These are phyloP conservation scores for Pelargonium citronellum DNA, from an alignment of 441 rosid genomes.

Conservation along the genomic window DNA sequence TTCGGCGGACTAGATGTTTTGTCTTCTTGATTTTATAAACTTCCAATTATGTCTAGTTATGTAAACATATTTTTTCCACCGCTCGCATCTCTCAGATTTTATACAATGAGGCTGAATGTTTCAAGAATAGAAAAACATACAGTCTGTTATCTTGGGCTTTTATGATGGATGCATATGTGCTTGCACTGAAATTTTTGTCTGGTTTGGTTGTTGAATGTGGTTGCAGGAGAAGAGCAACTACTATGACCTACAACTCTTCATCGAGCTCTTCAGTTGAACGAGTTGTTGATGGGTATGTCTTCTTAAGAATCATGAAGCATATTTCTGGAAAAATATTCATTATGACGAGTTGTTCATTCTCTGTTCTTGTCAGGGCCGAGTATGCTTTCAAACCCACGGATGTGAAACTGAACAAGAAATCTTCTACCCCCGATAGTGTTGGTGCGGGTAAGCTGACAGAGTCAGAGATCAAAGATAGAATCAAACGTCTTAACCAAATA, in stretches of 20 bases:
- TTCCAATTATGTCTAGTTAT: too few species aligned
- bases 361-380: slow-evolving; percentile 46
- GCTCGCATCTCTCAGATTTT: too few species aligned
- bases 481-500: slow-evolving; percentile 48
- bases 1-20: background rate
- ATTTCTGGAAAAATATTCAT: slow-evolving; percentile 1
- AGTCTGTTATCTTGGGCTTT: too few species aligned
- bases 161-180: background rate
- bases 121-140: too few species aligned
- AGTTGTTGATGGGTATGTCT: slow-evolving; percentile 52
- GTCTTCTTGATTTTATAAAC: too few species aligned
- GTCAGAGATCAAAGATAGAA: slow-evolving; percentile 61
- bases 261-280: slow-evolving; percentile 40
- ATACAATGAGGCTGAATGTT: too few species aligned
- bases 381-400: slow-evolving; percentile 86
- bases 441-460: slow-evolving; percentile 44
- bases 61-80: too few species aligned
- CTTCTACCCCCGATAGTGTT: slow-evolving; percentile 38
- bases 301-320: slow-evolving; percentile 8
- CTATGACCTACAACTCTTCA: slow-evolving; percentile 34
- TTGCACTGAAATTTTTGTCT: slow-evolving; percentile 13
- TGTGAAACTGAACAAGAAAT: slow-evolving; percentile 40
- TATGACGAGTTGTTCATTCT: background rate
- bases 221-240: slow-evolving; percentile 38
- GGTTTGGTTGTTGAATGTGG: slow-evolving; percentile 10